These are phyloP conservation scores for Ascochyta koolunga DNA, from an alignment of 2,329 filamentous ascomycete genomes.

Conservation along the genomic window DNA sequence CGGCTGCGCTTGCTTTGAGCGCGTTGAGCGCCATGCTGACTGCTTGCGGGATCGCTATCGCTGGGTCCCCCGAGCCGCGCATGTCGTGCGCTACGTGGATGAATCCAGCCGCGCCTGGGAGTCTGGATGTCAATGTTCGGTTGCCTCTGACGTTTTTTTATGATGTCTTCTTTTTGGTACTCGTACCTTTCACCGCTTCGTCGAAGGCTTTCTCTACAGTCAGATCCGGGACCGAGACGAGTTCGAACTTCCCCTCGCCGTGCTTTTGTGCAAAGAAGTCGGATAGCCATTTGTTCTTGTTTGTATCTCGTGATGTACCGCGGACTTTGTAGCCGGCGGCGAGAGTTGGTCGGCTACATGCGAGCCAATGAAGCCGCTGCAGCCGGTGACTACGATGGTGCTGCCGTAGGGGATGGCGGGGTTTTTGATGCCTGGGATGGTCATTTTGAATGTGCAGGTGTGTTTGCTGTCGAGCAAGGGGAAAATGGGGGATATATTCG, in stretches of 20 bases:
- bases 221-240: constrained; percentile 41
- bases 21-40: constrained; percentile 47
- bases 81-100: constrained; percentile 55
- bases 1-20: constrained; percentile 50
- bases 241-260: constrained; percentile 30
- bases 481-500: not conserved
- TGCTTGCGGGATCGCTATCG: constrained; percentile 52
- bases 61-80: constrained; percentile 39
- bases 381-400: constrained; percentile 44
- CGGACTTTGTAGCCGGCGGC: constrained; percentile 43
- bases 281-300: constrained; percentile 38
- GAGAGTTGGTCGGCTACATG: constrained; percentile 43
- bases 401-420: constrained; percentile 30
- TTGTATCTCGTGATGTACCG: constrained; percentile 39
- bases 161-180: too few relatives aligned
- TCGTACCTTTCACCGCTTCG: constrained; percentile 32
- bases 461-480: not conserved
- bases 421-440: constrained; percentile 21
- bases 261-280: constrained; percentile 39
- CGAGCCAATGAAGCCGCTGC: constrained; percentile 44
- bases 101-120: constrained; percentile 46
- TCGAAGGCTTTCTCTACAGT: constrained; percentile 33
- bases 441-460: not conserved
- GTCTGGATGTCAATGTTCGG: not conserved
- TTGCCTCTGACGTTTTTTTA: too few relatives aligned